phyloP scores from a whole-genome alignment of 225 moss, liverwort and hornwort genomes.

The Marchantia polymorpha region DNA sequence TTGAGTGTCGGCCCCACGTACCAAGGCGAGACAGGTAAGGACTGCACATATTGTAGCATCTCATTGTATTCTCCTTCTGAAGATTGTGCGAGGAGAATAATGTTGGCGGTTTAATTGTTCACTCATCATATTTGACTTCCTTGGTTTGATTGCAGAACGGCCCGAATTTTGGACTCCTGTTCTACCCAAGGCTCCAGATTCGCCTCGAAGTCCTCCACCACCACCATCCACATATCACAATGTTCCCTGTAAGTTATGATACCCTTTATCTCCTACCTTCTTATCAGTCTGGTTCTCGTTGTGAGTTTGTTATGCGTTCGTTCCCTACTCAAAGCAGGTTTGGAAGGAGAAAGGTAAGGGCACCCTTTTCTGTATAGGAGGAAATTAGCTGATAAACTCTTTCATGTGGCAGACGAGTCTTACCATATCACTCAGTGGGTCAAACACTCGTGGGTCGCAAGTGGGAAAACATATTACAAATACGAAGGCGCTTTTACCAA shows the following conservation, averaged over 20 bases:
- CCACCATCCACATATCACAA: not conserved
- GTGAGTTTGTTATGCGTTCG: not conserved
- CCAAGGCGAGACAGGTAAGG: constrained; percentile 14
- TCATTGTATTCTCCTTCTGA: not conserved
- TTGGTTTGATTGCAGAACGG: not conserved
- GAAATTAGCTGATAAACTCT: constrained; percentile 19
- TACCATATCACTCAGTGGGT: constrained; percentile 4
- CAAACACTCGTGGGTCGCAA: constrained; percentile 6
- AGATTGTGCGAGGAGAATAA: not conserved
- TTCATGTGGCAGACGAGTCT: constrained; percentile 28
- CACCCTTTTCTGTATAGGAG: not conserved
- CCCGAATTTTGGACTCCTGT: not conserved
- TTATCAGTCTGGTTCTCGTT: not conserved
- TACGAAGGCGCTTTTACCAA: constrained; percentile 22
- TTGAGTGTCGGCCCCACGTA: constrained; percentile 21
- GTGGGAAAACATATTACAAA: constrained; percentile 22
- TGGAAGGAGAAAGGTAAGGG: constrained; percentile 5
- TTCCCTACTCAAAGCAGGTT: not conserved
- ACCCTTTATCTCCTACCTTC: not conserved
- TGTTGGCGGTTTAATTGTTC: not conserved
- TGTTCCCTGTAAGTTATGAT: constrained; percentile 2
- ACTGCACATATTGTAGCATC: no score
- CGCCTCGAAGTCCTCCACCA: constrained; percentile 5
- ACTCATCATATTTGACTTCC: not conserved
- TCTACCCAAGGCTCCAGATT: not conserved